These are phyloP conservation scores for Leccinum subfulvum DNA, from an alignment of 1,284 basidiomycete genomes.

Conservation along the genomic window DNA sequence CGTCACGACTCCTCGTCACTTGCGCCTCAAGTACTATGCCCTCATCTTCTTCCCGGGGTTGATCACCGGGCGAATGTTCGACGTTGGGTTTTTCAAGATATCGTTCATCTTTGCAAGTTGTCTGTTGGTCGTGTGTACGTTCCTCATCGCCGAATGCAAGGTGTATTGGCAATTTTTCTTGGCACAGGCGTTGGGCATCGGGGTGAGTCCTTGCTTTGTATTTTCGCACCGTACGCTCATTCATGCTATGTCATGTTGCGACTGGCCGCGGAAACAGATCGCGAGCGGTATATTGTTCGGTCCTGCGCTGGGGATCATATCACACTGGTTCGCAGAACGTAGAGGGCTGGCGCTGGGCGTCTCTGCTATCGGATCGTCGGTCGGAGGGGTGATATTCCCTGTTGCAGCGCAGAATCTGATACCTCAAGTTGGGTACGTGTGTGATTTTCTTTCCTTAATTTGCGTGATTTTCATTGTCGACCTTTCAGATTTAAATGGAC, in stretches of 20 bases:
- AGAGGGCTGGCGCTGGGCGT: conserved; percentile 44
- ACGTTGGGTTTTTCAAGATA: conserved; percentile 32
- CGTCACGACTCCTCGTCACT: not conserved
- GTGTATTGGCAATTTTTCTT: conserved; percentile 55
- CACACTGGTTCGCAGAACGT: conserved; percentile 48
- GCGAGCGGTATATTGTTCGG: conserved; percentile 41
- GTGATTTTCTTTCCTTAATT: not conserved
- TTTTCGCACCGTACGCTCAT: not conserved
- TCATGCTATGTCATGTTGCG: not conserved
- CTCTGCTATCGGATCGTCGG: conserved; percentile 39
- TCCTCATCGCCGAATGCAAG: conserved; percentile 50
- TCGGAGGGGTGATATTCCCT: conserved; percentile 46
- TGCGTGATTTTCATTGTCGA: not conserved
- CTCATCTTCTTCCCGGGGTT: conserved; percentile 44
- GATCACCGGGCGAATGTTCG: conserved; percentile 28
- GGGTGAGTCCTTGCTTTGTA: conserved; percentile 30
- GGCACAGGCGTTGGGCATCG: conserved; percentile 46
- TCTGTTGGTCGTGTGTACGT: conserved; percentile 43
- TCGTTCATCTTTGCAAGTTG: conserved; percentile 37
- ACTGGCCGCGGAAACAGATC: conserved; percentile 13
- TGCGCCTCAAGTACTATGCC: conserved; percentile 27
- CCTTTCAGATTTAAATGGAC: conserved; percentile 42
- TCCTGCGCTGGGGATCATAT: conserved; percentile 41
- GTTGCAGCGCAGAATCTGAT: conserved; percentile 42
- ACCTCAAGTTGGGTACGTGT: conserved; percentile 35